These are phyloP conservation scores for Moricandia arvensis DNA, from an alignment of 345 rosid species.

Conservation along the genomic window DNA sequence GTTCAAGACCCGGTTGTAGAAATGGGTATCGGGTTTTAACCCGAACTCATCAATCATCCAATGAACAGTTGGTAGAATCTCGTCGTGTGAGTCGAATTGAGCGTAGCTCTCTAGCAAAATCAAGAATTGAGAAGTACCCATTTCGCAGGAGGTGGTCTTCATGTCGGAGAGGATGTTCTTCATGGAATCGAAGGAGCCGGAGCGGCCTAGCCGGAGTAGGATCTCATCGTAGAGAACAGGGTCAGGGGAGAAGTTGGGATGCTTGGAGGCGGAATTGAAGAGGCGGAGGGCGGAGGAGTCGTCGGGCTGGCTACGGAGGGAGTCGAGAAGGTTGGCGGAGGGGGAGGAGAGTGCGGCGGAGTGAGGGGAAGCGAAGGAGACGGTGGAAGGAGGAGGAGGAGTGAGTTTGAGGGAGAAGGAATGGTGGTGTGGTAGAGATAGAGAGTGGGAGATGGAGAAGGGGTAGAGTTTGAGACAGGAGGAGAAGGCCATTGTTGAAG, in stretches of 20 bases:
- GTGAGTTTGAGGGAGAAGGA: conserved; percentile 36
- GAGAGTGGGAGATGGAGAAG: conserved; percentile 35
- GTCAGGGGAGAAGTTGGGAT: conserved; percentile 64
- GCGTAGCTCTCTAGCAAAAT: conserved; percentile 60
- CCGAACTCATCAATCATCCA: conserved; percentile 64
- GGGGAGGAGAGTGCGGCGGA: conserved; percentile 40
- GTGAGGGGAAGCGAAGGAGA: conserved; percentile 35
- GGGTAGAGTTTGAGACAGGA: conserved; percentile 56
- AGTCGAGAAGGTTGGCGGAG: conserved; percentile 70
- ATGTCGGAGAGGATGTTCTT: conserved; percentile 51
- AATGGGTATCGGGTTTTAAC: conserved; percentile 52
- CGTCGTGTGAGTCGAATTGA: conserved; percentile 56
- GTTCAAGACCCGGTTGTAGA: conserved; percentile 74
- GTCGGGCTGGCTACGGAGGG: conserved; percentile 70
- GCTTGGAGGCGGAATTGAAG: conserved; percentile 68
- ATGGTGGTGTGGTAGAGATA: conserved; percentile 23
- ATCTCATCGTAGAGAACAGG: conserved; percentile 58
- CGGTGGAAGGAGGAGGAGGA: conserved; percentile 36
- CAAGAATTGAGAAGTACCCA: conserved; percentile 49
- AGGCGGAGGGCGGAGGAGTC: conserved; percentile 69
- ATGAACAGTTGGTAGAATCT: conserved; percentile 48
- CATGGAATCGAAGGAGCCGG: conserved; percentile 70
- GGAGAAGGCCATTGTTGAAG: conserved; percentile 52
- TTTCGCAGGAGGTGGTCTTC: conserved; percentile 47
- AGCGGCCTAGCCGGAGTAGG: conserved; percentile 62